phyloP scores from a whole-genome alignment of 148 eudicot genomes.

The Nepenthes gracilis region DNA sequence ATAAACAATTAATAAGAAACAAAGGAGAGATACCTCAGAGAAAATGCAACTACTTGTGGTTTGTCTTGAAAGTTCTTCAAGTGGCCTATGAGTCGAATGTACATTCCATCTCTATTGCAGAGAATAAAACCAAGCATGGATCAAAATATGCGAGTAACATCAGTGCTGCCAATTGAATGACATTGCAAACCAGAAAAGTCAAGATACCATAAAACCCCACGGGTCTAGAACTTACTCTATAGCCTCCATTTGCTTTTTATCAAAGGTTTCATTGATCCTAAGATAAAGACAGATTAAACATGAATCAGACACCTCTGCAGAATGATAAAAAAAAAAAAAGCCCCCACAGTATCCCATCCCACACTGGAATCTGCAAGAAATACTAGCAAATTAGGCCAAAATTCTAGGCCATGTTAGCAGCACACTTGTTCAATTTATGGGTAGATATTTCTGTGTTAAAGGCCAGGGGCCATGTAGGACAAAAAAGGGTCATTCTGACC shows the following conservation, averaged over 20 bases:
- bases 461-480: too few species aligned
- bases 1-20: too few species aligned
- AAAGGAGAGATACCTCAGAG: slow-evolving; percentile 36
- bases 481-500: too few species aligned
- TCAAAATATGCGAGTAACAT: background rate
- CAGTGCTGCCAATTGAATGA: background rate
- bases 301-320: background rate
- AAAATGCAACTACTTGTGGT: slow-evolving; percentile 57
- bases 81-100: slow-evolving; percentile 65
- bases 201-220: background rate
- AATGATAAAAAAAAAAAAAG: background rate
- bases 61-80: slow-evolving; percentile 58
- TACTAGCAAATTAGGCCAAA: background rate
- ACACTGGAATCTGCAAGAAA: background rate
- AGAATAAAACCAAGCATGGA: background rate
- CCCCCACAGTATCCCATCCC: background rate
- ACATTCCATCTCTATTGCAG: slow-evolving; percentile 56
- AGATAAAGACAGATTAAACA: background rate
- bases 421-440: background rate
- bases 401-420: background rate
- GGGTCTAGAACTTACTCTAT: slow-evolving; percentile 34
- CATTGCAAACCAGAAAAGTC: background rate
- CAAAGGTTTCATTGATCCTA: slow-evolving; percentile 77
- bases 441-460: too few species aligned
- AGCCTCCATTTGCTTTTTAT: slow-evolving; percentile 63